phyloP scores from a whole-genome alignment of 352 stramenopile genomes.

The Phytophthora idaei region DNA sequence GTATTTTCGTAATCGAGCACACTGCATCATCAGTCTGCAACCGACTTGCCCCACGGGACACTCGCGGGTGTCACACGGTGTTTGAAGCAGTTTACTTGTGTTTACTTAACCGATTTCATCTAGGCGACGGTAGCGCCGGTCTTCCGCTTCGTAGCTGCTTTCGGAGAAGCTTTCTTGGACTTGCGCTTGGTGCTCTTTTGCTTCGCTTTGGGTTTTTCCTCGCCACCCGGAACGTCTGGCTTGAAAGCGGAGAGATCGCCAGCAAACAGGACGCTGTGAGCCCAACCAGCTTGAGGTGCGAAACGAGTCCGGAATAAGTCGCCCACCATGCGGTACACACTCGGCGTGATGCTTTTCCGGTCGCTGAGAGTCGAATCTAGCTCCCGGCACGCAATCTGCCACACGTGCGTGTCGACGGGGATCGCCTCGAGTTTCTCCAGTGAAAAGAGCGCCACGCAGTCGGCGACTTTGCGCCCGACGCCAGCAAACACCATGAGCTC shows the following conservation, averaged over 20 bases:
- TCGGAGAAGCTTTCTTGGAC: slow-evolving; percentile 4
- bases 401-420: slow-evolving; percentile 97
- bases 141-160: slow-evolving; percentile 14
- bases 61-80: slow-evolving; percentile 14
- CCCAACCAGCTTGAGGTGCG: slow-evolving; percentile 91
- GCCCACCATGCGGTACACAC: slow-evolving; percentile 88
- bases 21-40: slow-evolving; percentile 23
- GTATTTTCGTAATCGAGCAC: slow-evolving; percentile 8
- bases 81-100: not conserved
- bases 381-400: slow-evolving; percentile 93
- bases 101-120: slow-evolving; percentile 5
- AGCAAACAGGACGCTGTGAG: slow-evolving; percentile 73
- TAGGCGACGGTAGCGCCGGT: slow-evolving; percentile 2
- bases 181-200: slow-evolving; percentile 17
- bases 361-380: slow-evolving; percentile 53
- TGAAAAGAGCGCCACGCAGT: slow-evolving; percentile 98
- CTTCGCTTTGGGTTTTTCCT: slow-evolving; percentile 31
- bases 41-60: slow-evolving; percentile 7
- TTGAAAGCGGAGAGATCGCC: slow-evolving; percentile 55
- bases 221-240: slow-evolving; percentile 19
- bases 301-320: slow-evolving; percentile 95
- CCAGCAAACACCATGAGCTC: slow-evolving; percentile 76
- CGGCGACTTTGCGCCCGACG: slow-evolving; percentile 95
- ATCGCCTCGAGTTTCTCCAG: slow-evolving; percentile 93
- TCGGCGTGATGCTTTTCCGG: slow-evolving; percentile 86